Base-by-base conservation (phyloP, 768 basidiomycete species). In the Tephrocybe sp. region DNA sequence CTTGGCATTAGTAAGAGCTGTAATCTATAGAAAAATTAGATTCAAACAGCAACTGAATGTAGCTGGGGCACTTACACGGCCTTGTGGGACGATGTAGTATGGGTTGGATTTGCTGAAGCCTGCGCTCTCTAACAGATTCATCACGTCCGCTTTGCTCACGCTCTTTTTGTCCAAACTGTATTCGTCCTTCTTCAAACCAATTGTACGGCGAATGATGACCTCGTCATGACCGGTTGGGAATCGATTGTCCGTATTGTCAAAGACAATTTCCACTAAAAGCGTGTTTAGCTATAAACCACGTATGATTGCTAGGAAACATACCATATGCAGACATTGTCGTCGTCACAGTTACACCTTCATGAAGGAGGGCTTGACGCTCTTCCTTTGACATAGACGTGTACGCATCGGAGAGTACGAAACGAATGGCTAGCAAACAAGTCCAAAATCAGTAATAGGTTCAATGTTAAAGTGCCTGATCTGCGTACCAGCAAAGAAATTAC, bases 71-170 rank as follows among this genome's bases (percentile, higher is more conserved):
- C 85, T 68, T 60, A 97, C 95, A 45, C 96, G 76, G 46, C 97
- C 97, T 74, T 99, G 97, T 2, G 97, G 97, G 0, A 98, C 96
- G 58, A 99, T 99, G 62, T 98, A 99, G 66, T 98, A 99, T 0
- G 97, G 97, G 63, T 98, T 99, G n/a, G 88, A 88, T 64, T 92
- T 90, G 71, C 90, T 93, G 73, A 99, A 99, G 0, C 97, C 96
- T 1, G 97, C 97, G 63, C 87, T 90, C 66, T 98, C 97, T 40
- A 99, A 79, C 20, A 98, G 75, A 62, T 92, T 95, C 92, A 97
- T 96, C 16, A 99, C 92, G 62, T 99, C 97, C 3, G 94, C 96
- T 68, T 97, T 97, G 67, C 84, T 89, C 0, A 89, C 88, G 55
- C 88, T 92, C 74, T 98, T 98, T 74, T 89, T 88, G 70, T 99